Percentiles rank a stretch among this genome's conserved stretches.
Evolutionary conservation across 495 filamentous ascomycete species (phyloP).

Genomic region (Podospora comata): DNA sequence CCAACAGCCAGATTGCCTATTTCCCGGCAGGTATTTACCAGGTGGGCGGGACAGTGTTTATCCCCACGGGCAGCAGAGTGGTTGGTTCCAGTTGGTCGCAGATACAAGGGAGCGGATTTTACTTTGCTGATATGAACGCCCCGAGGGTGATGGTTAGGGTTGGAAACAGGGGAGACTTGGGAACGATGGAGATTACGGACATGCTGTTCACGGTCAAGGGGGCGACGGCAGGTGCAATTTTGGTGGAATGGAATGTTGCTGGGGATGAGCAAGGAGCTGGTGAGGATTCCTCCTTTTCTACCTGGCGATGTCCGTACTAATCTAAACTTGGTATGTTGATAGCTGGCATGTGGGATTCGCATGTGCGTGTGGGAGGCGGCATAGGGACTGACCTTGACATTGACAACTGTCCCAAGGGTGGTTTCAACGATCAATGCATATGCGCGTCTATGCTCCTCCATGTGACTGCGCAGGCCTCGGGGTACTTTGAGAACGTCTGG

Average conservation of each 20-base stretch:
- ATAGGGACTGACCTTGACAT: slow-evolving; percentile 65
- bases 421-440: slow-evolving; percentile 44
- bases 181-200: slow-evolving; percentile 77
- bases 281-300: too few relatives aligned
- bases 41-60: slow-evolving; percentile 36
- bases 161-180: slow-evolving; percentile 68
- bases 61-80: slow-evolving; percentile 48
- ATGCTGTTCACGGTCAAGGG: slow-evolving; percentile 71
- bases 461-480: slow-evolving; percentile 63
- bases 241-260: slow-evolving; percentile 81
- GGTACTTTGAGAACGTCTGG: slow-evolving; percentile 89
- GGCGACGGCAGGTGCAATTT: slow-evolving; percentile 72
- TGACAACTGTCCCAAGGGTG: slow-evolving; percentile 49
- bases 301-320: too few relatives aligned
- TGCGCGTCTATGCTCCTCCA: slow-evolving; percentile 69
- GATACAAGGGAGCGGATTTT: slow-evolving; percentile 38
- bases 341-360: slow-evolving; percentile 20
- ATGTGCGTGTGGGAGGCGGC: slow-evolving; percentile 22
- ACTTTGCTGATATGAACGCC: slow-evolving; percentile 54
- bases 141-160: slow-evolving; percentile 68
- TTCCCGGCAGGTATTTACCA: slow-evolving; percentile 35
- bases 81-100: slow-evolving; percentile 50
- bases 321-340: too few relatives aligned
- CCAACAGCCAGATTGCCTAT: slow-evolving; percentile 35
- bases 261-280: neutral